These are phyloP conservation scores for Starmerella apicola DNA, from an alignment of 805 yeast genomes.

Conservation along the genomic window DNA sequence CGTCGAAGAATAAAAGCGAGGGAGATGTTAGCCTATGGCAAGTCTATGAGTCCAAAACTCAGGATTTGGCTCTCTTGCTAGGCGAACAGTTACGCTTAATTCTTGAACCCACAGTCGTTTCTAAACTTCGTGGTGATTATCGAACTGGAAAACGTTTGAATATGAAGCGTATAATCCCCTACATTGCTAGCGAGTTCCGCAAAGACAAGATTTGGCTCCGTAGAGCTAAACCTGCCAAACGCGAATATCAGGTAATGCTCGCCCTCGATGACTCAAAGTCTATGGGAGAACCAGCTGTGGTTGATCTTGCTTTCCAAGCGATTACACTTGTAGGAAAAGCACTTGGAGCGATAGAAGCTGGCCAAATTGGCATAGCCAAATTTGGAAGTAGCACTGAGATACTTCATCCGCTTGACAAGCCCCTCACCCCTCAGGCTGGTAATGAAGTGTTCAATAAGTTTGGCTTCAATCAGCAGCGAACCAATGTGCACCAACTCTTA, in stretches of 20 bases:
- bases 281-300: constrained; percentile 87
- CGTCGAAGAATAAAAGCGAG: neutral
- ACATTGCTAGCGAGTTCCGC: constrained; percentile 93
- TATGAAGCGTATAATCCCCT: constrained; percentile 95
- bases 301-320: constrained; percentile 85
- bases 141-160: constrained; percentile 93
- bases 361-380: constrained; percentile 77
- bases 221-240: constrained; percentile 91
- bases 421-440: constrained; percentile 74
- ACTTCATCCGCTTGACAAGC: constrained; percentile 81
- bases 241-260: constrained; percentile 95
- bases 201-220: constrained; percentile 98
- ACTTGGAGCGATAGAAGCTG: constrained; percentile 84
- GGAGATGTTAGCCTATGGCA: constrained; percentile 54
- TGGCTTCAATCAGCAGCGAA: constrained; percentile 75
- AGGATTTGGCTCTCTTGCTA: constrained; percentile 71
- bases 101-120: constrained; percentile 91
- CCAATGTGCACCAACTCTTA: constrained; percentile 70
- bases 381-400: constrained; percentile 77
- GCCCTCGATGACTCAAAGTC: constrained; percentile 96
- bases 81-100: constrained; percentile 89
- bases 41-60: constrained; percentile 69
- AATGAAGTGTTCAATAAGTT: constrained; percentile 76
- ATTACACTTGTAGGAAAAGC: constrained; percentile 91
- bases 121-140: constrained; percentile 88